Base-by-base conservation (phyloP, 2,329 filamentous ascomycete genomes). In the Ophiocordyceps sinensis region DNA sequence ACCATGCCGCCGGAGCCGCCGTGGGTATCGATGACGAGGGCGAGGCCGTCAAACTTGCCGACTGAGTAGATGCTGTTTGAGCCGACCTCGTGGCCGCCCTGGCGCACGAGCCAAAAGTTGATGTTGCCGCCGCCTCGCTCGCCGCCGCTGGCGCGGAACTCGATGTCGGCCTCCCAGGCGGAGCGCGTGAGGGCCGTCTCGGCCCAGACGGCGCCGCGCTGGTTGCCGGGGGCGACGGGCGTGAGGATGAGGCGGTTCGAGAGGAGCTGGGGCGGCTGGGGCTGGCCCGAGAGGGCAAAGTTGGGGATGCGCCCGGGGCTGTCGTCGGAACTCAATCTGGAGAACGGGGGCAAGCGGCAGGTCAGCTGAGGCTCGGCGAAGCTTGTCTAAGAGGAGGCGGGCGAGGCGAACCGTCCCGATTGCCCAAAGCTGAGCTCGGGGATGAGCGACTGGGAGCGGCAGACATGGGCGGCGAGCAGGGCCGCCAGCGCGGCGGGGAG, bases 231-330 rank as follows among this genome's bases (percentile, higher is more conserved):
- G 38, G 79, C 79, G 13, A 87, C 80, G 11, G 91, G 89, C 1
- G 91, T 98, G 43, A 98, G 75, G 57, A 98, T 83, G 44, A 96
- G 58, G 59, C 88, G 86, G 69, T 96, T 89, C 49, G 87, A 94
- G 44, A 95, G 75, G 45, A 82, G 60, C 53, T 82, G 73, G 49
- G 77, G 76, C 30, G 60, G 50, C 46, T 64, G 57, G 26, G 75
- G 75, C 36, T 65, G 66, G 56, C 75, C 75, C 42, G 68, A 62
- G 45, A 77, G 58, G 43, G 62, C 57, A 55, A 75, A 80, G 56
- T 71, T 62, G 45, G 74, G 72, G 39, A 80, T 62, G 41, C 60
- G 58, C 23, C 62, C 60, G 40, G 70, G 34, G 13, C 23, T 30
- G 11, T 43, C 44, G 31, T 29, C 36, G 30, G 40, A 17, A 23